Base-by-base conservation (phyloP, 352 stramenopile genomes). In the Phytophthora idaei region DNA sequence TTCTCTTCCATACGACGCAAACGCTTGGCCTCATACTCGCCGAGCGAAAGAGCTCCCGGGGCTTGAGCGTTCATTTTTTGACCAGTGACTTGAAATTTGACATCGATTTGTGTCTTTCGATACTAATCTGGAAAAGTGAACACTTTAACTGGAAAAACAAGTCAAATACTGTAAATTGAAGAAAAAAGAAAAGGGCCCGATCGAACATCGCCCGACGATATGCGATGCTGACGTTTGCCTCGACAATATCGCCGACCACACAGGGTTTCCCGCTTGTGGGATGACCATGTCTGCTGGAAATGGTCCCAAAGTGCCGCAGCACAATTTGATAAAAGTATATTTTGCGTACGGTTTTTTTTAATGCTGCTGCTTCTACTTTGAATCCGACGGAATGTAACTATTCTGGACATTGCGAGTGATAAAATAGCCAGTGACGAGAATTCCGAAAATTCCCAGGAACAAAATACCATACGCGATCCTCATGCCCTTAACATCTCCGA, bases 361-460 rank as follows among this genome's bases (percentile, higher is more conserved):
- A 21, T 21, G 21, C 21, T 21, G 21, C 21, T 21, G 21, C 21
- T 21, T 21, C 21, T 21, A 21, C 21, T 21, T 49, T 34, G 15
- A 32, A 45, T 3, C 14, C 32, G 61, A 62, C 21, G 57, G 63
- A 37, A 70, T 61, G 31, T 70, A 70, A 54, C 55, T 59, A 52
- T 42, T 57, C 31, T 42, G 28, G 36, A 53, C 31, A 25, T 66
- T 55, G n/a, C 21, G 45, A 31, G 25, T 56, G 5, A 70, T 70
- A 0, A 29, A 1, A 2, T 14, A 14, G 15, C 21, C 63, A 10
- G n/a, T 28, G 2, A 12, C 25, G 32, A 37, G 1, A 48, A 70
- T 70, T 12, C 37, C 39, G 42, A 55, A 15, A 17, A 59, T 27
- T 7, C 31, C 37, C 11, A 70, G 31, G 17, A 57, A 45, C 21